Base-by-base conservation (phyloP, 2,329 filamentous ascomycete species). In the Colletotrichum siamense region DNA sequence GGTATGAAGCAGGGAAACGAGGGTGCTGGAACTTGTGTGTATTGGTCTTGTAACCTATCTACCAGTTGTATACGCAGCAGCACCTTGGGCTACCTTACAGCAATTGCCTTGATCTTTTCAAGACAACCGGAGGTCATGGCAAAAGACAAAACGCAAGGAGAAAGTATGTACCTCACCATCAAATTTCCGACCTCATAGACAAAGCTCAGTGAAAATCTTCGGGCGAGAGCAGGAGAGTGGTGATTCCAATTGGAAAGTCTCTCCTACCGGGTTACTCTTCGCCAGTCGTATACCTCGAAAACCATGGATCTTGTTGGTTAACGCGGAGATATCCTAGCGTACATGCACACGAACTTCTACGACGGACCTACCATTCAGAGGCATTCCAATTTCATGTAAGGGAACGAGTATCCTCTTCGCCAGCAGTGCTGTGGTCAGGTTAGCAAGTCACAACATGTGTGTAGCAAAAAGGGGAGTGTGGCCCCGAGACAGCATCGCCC, bases 271-370 rank as follows among this genome's bases (percentile, higher is more conserved):
- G 87, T 97, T 90, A 81, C 86, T 98, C 90, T 98, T 90, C 95
- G 95, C 95, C 92, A 96, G 91, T 92, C 92, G 94, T 98, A 93
- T 98, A 98, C 94, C 95, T 95, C 92, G 92, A 92, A 90, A 94
- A 92, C 93, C 94, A 95, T 94, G 83, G 89, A 86, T 81, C 82
- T 87, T 81, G 82, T 87, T 89, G 94, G 92, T 93, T 91, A 90
- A 93, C 92, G 93, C 93, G 95, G 94, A 94, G 95, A 98, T 98
- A 95, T 92, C 88, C 91, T 94, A 93, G 95, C 95, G 94, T 87
- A 34, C 84, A 73, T 32, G n/a, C 9, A 22, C 49, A 13, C 59
- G 32, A 10, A 62, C 9, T 26, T 62, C 55, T 67, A 71, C 52
- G 22, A 39, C 4, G 12, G 34, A 76, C 67, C 34, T 68, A 77